These are phyloP conservation scores for Pythium periplocum DNA, from an alignment of 352 stramenopile species.

Conservation along the genomic window DNA sequence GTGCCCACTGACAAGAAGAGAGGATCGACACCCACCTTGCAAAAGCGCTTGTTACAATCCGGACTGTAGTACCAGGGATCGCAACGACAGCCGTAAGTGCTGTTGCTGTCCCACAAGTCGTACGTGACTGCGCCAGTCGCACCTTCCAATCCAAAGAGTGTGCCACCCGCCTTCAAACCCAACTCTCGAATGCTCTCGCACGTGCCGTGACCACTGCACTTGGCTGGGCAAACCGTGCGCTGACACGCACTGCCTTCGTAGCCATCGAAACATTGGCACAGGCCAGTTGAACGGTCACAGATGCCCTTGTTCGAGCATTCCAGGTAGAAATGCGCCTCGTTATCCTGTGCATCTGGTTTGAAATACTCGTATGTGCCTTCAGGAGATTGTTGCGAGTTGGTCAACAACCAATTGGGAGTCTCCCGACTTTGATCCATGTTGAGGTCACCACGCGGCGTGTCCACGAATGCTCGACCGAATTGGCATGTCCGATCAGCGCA, in stretches of 20 bases:
- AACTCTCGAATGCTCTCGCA: constrained; percentile 68
- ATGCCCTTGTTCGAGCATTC: constrained; percentile 93
- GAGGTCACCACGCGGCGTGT: constrained; percentile 93
- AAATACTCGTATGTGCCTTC: constrained; percentile 72
- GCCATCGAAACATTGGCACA: constrained; percentile 87
- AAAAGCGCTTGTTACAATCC: constrained; percentile 66
- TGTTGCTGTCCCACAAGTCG: constrained; percentile 80
- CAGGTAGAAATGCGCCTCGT: constrained; percentile 88
- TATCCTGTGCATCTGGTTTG: constrained; percentile 26
- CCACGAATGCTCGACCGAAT: constrained; percentile 85
- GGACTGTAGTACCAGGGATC: constrained; percentile 84
- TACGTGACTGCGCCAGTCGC: constrained; percentile 23
- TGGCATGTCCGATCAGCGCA: constrained; percentile 78
- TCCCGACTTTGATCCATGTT: constrained; percentile 69
- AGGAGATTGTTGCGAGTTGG: constrained; percentile 67
- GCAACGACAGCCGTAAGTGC: constrained; percentile 85
- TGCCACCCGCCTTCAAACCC: constrained; percentile 36
- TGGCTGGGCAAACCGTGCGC: constrained; percentile 58
- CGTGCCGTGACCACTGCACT: constrained; percentile 68
- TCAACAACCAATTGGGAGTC: constrained; percentile 52
- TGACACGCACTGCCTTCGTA: constrained; percentile 89
- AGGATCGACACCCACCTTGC: constrained; percentile 69
- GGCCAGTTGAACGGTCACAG: constrained; percentile 78
- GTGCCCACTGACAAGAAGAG: constrained; percentile 41
- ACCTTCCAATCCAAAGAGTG: constrained; percentile 29